These are phyloP conservation scores for Avena sativa DNA, from an alignment of 176 grass and related monocot species.

Conservation along the genomic window DNA sequence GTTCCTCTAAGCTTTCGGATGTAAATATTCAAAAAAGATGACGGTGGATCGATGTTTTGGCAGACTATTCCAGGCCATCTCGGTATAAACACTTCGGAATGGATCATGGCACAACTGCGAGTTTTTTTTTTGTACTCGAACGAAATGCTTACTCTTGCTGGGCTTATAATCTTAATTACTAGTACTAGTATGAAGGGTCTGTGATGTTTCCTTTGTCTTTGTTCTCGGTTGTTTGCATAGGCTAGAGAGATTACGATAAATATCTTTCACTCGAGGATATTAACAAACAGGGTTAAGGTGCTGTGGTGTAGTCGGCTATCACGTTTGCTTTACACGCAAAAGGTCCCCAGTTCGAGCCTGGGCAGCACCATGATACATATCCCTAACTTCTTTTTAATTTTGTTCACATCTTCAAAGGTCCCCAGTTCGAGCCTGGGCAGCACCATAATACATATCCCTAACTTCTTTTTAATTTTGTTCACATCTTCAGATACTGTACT, in stretches of 20 bases:
- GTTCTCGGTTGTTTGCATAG: neutral
- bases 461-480: neutral
- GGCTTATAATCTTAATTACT: too few species aligned
- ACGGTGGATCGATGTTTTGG: too few species aligned
- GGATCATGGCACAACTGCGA: too few species aligned
- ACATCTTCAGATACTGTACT: neutral
- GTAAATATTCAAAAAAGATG: too few species aligned
- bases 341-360: conserved; percentile 50
- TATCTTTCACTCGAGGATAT: neutral
- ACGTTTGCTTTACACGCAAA: conserved; percentile 53
- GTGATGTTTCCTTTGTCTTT: too few species aligned
- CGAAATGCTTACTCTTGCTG: too few species aligned
- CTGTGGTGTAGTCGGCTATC: conserved; percentile 55
- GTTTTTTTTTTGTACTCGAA: neutral
- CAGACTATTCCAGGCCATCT: too few species aligned
- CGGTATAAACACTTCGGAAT: neutral
- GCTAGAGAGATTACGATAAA: neutral
- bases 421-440: too few species aligned
- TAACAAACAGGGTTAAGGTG: neutral
- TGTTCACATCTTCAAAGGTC: neutral
- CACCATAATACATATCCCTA: too few species aligned
- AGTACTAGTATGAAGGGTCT: too few species aligned
- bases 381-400: neutral
- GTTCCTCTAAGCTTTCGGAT: too few species aligned
- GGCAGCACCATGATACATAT: conserved; percentile 19